Evolutionary conservation across 2,329 filamentous ascomycete species (phyloP).

Genomic region (Daldinia sp.): DNA sequence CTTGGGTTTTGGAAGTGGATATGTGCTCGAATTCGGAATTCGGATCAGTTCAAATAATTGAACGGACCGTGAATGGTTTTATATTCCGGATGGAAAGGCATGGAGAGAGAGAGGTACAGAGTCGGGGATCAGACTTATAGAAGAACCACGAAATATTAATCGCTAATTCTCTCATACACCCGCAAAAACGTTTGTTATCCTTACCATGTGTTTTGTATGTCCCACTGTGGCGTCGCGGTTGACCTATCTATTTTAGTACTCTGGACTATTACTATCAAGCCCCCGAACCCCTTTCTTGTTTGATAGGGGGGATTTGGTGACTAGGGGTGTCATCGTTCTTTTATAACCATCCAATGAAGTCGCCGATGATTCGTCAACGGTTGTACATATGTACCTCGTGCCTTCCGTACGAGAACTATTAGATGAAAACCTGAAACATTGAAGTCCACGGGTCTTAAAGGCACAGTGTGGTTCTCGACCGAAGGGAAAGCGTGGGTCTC

Average conservation of each 20-base stretch:
- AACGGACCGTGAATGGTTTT: slow-evolving; percentile 7
- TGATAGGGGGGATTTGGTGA: not conserved
- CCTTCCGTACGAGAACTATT: slow-evolving; percentile 9
- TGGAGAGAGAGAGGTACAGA: too few relatives aligned
- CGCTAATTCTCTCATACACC: slow-evolving; percentile 38
- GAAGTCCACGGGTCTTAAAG: not conserved
- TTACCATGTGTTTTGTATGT: not conserved
- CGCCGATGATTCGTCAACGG: too few relatives aligned
- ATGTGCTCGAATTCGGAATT: not conserved
- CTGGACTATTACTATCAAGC: too few relatives aligned
- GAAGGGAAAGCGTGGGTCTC: slow-evolving; percentile 3
- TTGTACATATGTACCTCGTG: slow-evolving; percentile 1
- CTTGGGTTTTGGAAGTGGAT: slow-evolving; percentile 18
- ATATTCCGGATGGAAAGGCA: slow-evolving; percentile 20
- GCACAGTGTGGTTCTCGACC: not conserved
- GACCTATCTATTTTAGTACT: not conserved
- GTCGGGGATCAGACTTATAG: slow-evolving; percentile 26
- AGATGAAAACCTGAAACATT: slow-evolving; percentile 17
- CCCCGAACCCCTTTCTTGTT: too few relatives aligned
- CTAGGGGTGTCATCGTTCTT: not conserved
- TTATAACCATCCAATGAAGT: not conserved
- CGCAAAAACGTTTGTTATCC: too few relatives aligned
- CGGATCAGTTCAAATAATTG: not conserved
- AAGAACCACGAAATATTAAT: slow-evolving; percentile 43
- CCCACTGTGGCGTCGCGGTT: not conserved